Evolutionary conservation across 73 alveolate species (phyloP).

Genomic region (Blepharisma japonicum): DNA sequence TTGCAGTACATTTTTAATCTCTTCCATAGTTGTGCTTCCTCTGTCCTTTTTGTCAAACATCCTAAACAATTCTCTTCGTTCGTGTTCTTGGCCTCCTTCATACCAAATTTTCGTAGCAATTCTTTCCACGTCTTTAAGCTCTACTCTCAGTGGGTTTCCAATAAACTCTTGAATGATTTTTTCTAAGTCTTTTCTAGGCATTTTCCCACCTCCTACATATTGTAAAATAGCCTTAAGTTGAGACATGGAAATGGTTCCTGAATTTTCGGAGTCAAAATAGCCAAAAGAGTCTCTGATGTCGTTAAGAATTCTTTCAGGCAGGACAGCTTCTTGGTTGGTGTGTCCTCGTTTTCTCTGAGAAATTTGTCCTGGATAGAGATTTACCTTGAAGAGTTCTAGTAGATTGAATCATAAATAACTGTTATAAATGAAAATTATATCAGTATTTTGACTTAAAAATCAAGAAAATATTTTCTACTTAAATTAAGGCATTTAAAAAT

Average conservation of each 20-base stretch:
- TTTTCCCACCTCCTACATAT: background rate
- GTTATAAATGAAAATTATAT: too few species aligned
- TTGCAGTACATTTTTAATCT: constrained; percentile 16
- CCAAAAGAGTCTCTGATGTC: constrained; percentile 21
- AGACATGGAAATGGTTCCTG: background rate
- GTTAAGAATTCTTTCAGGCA: constrained; percentile 7
- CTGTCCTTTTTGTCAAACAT: constrained; percentile 20
- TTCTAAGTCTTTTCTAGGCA: constrained; percentile 16
- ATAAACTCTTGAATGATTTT: background rate
- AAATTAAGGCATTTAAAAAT: too few species aligned
- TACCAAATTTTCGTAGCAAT: background rate
- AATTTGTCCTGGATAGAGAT: too few species aligned
- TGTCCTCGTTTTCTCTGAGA: too few species aligned
- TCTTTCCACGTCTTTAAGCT: constrained; percentile 18
- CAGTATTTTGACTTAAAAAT: too few species aligned
- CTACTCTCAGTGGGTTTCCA: background rate
- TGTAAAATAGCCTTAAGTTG: constrained; percentile 8
- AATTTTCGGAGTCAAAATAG: background rate
- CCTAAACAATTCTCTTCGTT: constrained; percentile 2
- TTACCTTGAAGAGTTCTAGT: too few species aligned
- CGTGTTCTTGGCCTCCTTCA: constrained; percentile 18
- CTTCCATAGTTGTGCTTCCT: constrained; percentile 26
- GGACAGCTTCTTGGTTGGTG: too few species aligned
- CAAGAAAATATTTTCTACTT: too few species aligned
- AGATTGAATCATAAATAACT: too few species aligned